phyloP scores from a whole-genome alignment of 208 protist species.

The Leishmania arabica region DNA sequence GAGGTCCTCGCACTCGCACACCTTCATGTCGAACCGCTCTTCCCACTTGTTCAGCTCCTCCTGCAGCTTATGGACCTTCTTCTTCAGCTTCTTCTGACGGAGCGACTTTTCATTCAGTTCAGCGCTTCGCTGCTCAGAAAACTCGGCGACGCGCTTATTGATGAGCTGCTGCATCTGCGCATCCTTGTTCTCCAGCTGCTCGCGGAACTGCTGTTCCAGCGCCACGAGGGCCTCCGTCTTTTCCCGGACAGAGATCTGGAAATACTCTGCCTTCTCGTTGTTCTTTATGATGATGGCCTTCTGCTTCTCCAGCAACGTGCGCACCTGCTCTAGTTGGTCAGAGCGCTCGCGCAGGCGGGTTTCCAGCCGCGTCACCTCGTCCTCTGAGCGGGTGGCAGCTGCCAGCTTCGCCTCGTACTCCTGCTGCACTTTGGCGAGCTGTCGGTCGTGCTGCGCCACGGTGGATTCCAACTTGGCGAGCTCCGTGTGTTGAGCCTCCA shows the following conservation, averaged over 20 bases:
- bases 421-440: conserved; percentile 49
- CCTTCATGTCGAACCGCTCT: conserved; percentile 77
- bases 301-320: conserved; percentile 74
- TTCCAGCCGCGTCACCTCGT: conserved; percentile 49
- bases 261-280: conserved; percentile 80
- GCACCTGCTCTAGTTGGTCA: conserved; percentile 80
- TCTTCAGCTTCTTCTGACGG: conserved; percentile 76
- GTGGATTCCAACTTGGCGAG: conserved; percentile 34
- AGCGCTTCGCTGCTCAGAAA: conserved; percentile 46
- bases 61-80: conserved; percentile 82
- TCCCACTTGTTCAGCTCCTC: conserved; percentile 51
- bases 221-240: conserved; percentile 34
- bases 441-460: conserved; percentile 50
- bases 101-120: conserved; percentile 49
- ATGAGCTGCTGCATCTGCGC: conserved; percentile 75
- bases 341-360: conserved; percentile 60
- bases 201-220: conserved; percentile 46
- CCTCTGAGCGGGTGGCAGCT: conserved; percentile 26
- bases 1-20: conserved; percentile 87
- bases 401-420: conserved; percentile 62
- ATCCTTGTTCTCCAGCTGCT: conserved; percentile 69
- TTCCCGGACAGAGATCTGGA: conserved; percentile 66
- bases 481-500: conserved; percentile 55
- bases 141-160: conserved; percentile 78
- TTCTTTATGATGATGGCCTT: conserved; percentile 86